Evolutionary conservation across 257 asterid species (phyloP), one percentile per base, ranked within the genome.

Genomic region (Salvia hispanica): DNA sequence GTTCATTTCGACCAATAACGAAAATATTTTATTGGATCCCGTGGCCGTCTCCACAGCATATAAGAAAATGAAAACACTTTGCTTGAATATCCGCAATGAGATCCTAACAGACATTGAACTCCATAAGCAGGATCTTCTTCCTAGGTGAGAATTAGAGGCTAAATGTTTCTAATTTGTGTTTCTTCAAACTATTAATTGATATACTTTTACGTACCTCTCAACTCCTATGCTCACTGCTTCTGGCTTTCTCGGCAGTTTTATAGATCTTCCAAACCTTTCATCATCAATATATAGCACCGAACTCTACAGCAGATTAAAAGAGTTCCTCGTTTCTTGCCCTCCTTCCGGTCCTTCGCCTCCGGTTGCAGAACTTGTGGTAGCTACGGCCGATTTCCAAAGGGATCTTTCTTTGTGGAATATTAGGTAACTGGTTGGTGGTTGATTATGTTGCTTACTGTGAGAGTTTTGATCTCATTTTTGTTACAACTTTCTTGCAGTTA

Each of bases 191-290:
- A 25, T 25, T 21, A 7, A 12, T 72, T 18, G 21, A 18, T 18
- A 1, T 18, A 18, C 1, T 18, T 18, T 18, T 16, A 13, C 11
- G 2, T 2, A 51, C 1, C 52, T 46, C 51, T 13, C 51, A 13
- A 46, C 51, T 46, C 51, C 6, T 34, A 34, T 34, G 42, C 62
- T 75, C 62, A 75, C 12, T 64, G 36, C 42, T 60, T 16, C 37
- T 73, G 31, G 60, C 52, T 18, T 46, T 62, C 74, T 77, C 0
- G 77, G 70, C 83, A 94, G 99, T 78, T 94, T 87, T 71, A 55
- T 94, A 57, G 99, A 94, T 83, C 99, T 94, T 58, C 97, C 97
- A 53, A 88, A 87, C 71, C 95, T 88, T 36, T 82, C 96, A 18
- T 73, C 99, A 9, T 77, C 96, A 31, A 88, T 94, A 79, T 94